Evolutionary conservation across 1,139 yeast genomes (phyloP).

Genomic region (Dujonia santamariae): DNA sequence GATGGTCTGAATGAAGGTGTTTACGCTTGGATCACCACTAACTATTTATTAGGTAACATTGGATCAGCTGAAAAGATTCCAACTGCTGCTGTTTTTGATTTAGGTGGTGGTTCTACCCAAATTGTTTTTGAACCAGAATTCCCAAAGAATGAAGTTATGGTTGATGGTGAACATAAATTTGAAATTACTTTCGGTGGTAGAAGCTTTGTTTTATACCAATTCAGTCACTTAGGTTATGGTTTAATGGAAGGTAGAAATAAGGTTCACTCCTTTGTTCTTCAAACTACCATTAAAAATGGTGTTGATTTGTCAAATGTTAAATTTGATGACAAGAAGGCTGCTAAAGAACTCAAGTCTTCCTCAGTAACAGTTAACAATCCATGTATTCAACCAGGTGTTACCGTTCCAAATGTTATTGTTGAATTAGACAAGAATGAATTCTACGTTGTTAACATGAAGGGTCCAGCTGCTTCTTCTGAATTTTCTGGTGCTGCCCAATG

Average conservation of each 20-base stretch:
- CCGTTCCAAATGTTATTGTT: constrained; percentile 55
- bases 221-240: constrained; percentile 94
- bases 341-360: constrained; percentile 36
- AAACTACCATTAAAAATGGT: constrained; percentile 39
- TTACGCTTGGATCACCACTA: constrained; percentile 98
- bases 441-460: constrained; percentile 69
- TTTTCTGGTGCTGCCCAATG: constrained; percentile 65
- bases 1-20: constrained; percentile 97
- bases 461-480: constrained; percentile 49
- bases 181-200: constrained; percentile 77
- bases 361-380: constrained; percentile 60
- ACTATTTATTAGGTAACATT: constrained; percentile 87
- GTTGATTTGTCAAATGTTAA: constrained; percentile 24
- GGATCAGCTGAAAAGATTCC: constrained; percentile 69
- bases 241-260: constrained; percentile 90
- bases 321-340: constrained; percentile 32
- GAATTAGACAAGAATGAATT: constrained; percentile 44
- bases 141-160: constrained; percentile 54
- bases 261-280: constrained; percentile 61
- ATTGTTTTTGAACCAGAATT: constrained; percentile 93
- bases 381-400: constrained; percentile 78
- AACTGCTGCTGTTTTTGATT: constrained; percentile 95
- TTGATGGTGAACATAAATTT: constrained; percentile 88
- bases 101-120: constrained; percentile 99
- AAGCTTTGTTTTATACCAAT: constrained; percentile 83